These are phyloP conservation scores for Ustilago loliicola DNA, from an alignment of 1,284 basidiomycete genomes.

Conservation along the genomic window DNA sequence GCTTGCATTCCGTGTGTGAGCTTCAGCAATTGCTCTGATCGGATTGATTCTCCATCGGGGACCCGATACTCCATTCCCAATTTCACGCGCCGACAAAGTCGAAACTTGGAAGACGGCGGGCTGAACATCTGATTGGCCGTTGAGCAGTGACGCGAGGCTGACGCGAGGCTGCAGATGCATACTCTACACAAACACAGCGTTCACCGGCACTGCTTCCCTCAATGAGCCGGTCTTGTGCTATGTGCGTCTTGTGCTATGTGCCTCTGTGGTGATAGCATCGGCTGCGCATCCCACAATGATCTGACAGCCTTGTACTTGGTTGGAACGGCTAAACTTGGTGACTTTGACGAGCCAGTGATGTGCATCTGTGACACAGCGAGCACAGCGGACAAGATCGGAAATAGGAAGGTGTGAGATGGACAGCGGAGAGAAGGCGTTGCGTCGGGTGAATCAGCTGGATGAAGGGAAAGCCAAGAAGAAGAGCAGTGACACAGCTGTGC, in stretches of 20 bases:
- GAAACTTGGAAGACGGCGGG: not conserved
- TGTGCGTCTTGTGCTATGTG: not conserved
- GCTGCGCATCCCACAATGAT: not conserved
- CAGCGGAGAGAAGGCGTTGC: conserved; percentile 1
- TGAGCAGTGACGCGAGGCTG: conserved; percentile 23
- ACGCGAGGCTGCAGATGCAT: conserved; percentile 23
- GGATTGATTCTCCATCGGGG: not conserved
- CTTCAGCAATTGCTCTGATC: not conserved
- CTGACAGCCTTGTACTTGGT: not conserved
- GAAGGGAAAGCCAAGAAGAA: not conserved
- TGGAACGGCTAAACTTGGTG: not conserved
- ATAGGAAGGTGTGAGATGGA: conserved; percentile 7
- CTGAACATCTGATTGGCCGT: conserved; percentile 23
- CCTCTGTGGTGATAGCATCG: not conserved
- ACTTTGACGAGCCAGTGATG: not conserved
- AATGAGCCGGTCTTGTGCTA: not conserved
- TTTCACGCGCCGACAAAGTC: conserved; percentile 26
- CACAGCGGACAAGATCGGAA: conserved; percentile 30
- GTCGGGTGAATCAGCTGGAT: conserved; percentile 15
- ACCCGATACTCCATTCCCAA: conserved; percentile 1
- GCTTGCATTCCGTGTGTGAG: not conserved
- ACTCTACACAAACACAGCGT: not conserved
- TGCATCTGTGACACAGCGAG: not conserved
- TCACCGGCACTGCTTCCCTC: not conserved
- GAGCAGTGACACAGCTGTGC: not conserved